Percentiles rank a stretch among this genome's conserved stretches.
These are phyloP conservation scores for Hyaloscypha bicolor DNA, from an alignment of 495 filamentous ascomycete genomes.

Conservation along the genomic window DNA sequence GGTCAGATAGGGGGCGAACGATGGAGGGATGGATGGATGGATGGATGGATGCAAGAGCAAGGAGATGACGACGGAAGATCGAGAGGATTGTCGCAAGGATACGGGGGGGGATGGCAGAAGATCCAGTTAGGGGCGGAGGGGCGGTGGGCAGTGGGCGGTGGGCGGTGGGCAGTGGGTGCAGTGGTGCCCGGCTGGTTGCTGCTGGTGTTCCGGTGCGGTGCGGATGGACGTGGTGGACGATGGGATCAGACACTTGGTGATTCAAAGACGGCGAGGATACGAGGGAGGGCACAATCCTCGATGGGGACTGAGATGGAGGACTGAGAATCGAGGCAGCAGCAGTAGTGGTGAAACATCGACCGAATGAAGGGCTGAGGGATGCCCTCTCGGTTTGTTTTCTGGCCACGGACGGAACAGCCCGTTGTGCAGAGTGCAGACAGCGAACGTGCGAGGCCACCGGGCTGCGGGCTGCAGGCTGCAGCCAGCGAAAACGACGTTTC, in stretches of 20 bases:
- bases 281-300: background rate
- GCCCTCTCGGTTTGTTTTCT: background rate
- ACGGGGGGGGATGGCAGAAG: background rate
- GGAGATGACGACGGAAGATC: background rate
- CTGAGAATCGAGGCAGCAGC: background rate
- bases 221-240: too few relatives aligned
- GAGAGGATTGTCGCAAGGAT: constrained; percentile 13
- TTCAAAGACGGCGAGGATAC: constrained; percentile 2
- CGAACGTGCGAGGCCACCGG: background rate
- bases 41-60: background rate
- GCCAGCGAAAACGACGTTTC: background rate
- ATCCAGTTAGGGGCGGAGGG: background rate
- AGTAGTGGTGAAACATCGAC: too few relatives aligned
- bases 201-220: background rate
- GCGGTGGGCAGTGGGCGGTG: background rate
- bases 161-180: background rate
- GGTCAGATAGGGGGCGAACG: background rate
- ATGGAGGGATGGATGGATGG: background rate
- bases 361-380: background rate
- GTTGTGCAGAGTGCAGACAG: background rate
- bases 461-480: background rate
- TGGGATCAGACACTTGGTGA: constrained; percentile 5
- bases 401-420: background rate
- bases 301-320: background rate
- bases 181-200: too few relatives aligned